Evolutionary conservation across 768 basidiomycete genomes (phyloP).

Genomic region (Hericium coralloides): DNA sequence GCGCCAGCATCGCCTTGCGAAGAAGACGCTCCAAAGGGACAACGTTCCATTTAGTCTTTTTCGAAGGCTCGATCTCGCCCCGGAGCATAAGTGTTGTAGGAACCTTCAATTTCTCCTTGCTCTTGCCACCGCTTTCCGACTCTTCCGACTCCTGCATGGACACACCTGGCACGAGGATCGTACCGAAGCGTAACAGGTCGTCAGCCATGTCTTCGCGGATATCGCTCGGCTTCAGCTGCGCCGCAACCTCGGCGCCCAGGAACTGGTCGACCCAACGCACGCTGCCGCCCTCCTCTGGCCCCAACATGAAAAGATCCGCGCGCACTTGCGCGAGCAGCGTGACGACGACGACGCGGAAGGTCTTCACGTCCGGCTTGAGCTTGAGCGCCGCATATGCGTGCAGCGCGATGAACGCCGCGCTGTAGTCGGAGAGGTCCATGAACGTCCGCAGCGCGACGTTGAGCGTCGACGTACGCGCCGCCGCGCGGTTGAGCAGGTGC

Average conservation of each 20-base stretch:
- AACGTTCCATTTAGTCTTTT: slow-evolving; percentile 3
- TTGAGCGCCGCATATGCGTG: slow-evolving; percentile 2
- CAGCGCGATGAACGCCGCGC: slow-evolving; percentile 7
- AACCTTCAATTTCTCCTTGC: not conserved
- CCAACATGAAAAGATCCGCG: not conserved
- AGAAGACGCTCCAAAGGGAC: slow-evolving; percentile 11
- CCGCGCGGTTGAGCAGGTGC: slow-evolving; percentile 1
- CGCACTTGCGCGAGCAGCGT: slow-evolving; percentile 5
- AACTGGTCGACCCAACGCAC: slow-evolving; percentile 5
- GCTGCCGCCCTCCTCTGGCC: not conserved
- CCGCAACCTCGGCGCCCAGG: not conserved
- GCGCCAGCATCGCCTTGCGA: slow-evolving; percentile 2
- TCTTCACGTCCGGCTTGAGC: slow-evolving; percentile 4
- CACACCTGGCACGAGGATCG: not conserved
- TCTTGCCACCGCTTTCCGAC: not conserved
- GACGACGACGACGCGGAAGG: slow-evolving; percentile 10
- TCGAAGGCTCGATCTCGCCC: not conserved
- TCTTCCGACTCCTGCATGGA: not conserved
- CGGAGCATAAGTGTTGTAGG: not conserved
- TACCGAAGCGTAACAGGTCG: not conserved
- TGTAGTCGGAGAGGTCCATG: slow-evolving; percentile 9
- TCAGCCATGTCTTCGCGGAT: not conserved
- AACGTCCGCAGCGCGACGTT: slow-evolving; percentile 11
- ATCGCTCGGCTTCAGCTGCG: not conserved
- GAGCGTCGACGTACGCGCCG: slow-evolving; percentile 4